A percentile compares a stretch with the other conserved stretches of the same genome.
phyloP scores from a whole-genome alignment of 306 rosid genomes.

The Cucumis sativus region Cucumber_9930_V3 NC_026658.2:1110001-1110500 shows the following conservation, averaged over 20 bases:
- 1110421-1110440: slow-evolving; percentile 39
- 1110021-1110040: background rate
- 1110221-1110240: slow-evolving; percentile 73
- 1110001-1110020: background rate
- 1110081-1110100: slow-evolving; percentile 8
- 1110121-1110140: slow-evolving; percentile 51
- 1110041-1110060: background rate
- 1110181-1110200: slow-evolving; percentile 35
- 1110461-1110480: slow-evolving; percentile 68
- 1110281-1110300: slow-evolving; percentile 78
- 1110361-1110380: slow-evolving; percentile 47
- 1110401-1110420: slow-evolving; percentile 53
- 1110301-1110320: slow-evolving; percentile 78
- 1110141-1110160: slow-evolving; percentile 47
- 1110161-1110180: slow-evolving; percentile 62
- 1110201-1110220: slow-evolving; percentile 72
- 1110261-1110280: slow-evolving; percentile 84
- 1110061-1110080: background rate
- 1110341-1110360: slow-evolving; percentile 69
- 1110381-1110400: slow-evolving; percentile 28
- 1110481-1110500: slow-evolving; percentile 64
- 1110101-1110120: slow-evolving; percentile 38
- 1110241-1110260: slow-evolving; percentile 56
- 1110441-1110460: slow-evolving; percentile 88
- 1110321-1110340: slow-evolving; percentile 39